Conservation (phyloP, 805 yeast species). For the Saccharomyces paradoxus region DNA sequence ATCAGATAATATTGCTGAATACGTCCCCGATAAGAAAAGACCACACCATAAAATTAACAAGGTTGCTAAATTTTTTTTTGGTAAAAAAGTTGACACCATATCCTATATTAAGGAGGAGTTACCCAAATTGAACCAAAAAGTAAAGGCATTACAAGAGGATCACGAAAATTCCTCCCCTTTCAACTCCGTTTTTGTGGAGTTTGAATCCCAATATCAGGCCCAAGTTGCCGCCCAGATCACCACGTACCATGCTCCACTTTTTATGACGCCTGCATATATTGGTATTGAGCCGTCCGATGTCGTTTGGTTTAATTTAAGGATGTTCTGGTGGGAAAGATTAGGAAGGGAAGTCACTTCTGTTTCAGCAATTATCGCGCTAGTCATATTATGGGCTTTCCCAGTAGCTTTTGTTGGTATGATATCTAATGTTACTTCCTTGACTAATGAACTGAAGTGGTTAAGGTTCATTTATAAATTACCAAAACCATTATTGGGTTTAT, state of each 20-base stretch:
- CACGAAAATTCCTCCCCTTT: conserved; percentile 49
- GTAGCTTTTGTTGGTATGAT: conserved; percentile 72
- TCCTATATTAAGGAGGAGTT: conserved; percentile 47
- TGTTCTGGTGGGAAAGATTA: conserved; percentile 74
- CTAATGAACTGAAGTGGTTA: conserved; percentile 47
- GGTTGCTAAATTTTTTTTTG: conserved; percentile 32
- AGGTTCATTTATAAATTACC: conserved; percentile 53
- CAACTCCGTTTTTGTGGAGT: conserved; percentile 74
- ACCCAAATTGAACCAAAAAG: conserved; percentile 50
- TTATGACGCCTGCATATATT: conserved; percentile 49
- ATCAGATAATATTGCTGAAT: conserved; percentile 41
- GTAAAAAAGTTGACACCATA: conserved; percentile 58
- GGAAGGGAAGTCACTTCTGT: conserved; percentile 45
- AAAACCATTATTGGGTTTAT: conserved; percentile 43
- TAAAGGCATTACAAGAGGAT: conserved; percentile 44
- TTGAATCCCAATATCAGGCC: conserved; percentile 66
- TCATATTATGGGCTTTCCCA: conserved; percentile 67
- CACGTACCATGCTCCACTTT: conserved; percentile 57
- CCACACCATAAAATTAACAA: conserved; percentile 42
- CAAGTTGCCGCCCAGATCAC: conserved; percentile 62
- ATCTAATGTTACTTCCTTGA: conserved; percentile 58
- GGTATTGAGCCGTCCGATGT: conserved; percentile 60
- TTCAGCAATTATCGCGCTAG: conserved; percentile 46
- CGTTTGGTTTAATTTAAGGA: conserved; percentile 63
- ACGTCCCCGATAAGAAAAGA: conserved; percentile 59